Evolutionary conservation across 768 basidiomycete genomes (phyloP).

Genomic region (Mycena latifolia): DNA sequence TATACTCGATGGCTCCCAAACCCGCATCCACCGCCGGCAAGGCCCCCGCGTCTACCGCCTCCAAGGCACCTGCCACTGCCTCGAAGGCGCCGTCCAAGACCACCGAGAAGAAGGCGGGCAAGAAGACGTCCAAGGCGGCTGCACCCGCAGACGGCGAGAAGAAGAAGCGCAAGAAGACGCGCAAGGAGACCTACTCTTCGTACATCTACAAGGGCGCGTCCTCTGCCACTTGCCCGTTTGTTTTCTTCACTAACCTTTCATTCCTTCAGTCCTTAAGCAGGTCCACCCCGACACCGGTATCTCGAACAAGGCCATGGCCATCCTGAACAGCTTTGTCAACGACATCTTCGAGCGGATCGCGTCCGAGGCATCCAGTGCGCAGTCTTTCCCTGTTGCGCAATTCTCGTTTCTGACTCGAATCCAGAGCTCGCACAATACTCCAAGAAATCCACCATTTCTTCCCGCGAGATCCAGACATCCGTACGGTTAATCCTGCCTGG

Average conservation of each 20-base stretch:
- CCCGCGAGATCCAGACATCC: constrained; percentile 97
- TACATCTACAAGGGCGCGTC: constrained; percentile 93
- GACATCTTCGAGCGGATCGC: constrained; percentile 96
- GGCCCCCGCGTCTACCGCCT: constrained; percentile 75
- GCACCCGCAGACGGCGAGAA: constrained; percentile 78
- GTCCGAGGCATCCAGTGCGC: constrained; percentile 87
- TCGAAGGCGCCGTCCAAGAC: constrained; percentile 82
- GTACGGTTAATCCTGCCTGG: constrained; percentile 97
- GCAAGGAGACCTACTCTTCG: constrained; percentile 94
- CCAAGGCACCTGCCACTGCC: constrained; percentile 79
- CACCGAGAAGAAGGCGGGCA: constrained; percentile 77
- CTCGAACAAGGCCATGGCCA: constrained; percentile 97
- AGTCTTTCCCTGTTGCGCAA: background rate
- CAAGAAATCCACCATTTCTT: constrained; percentile 99
- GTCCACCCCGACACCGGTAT: constrained; percentile 99
- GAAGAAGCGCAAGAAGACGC: constrained; percentile 89
- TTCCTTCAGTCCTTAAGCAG: constrained; percentile 85
- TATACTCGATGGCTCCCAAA: constrained; percentile 78
- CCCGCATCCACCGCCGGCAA: constrained; percentile 87
- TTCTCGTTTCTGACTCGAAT: background rate
- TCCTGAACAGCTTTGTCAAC: constrained; percentile 93
- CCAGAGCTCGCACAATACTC: constrained; percentile 96
- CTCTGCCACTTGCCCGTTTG: background rate
- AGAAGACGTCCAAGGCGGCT: constrained; percentile 76
- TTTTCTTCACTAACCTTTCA: background rate